phyloP scores from a whole-genome alignment of 805 yeast species.

The Starmera caribaea region DNA sequence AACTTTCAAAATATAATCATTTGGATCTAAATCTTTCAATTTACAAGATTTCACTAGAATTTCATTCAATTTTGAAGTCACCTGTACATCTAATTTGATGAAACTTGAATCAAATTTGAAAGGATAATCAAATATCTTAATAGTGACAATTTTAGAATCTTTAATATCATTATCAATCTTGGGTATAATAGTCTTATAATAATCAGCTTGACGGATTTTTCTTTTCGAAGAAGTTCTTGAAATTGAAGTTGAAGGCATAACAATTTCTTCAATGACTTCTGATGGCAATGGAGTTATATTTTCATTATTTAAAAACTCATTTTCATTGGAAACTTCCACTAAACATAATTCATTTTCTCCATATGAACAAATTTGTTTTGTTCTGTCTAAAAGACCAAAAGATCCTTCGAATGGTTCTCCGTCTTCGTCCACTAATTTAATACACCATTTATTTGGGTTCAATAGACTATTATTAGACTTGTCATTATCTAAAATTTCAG shows the following conservation, averaged over 20 bases:
- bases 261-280: slow-evolving; percentile 1
- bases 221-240: slow-evolving; percentile 1
- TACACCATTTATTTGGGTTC: slow-evolving; percentile 64
- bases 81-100: slow-evolving; percentile 20
- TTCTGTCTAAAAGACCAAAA: slow-evolving; percentile 78
- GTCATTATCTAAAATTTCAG: neutral
- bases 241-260: slow-evolving; percentile 1
- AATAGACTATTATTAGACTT: slow-evolving; percentile 6
- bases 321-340: slow-evolving; percentile 40
- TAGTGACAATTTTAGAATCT: slow-evolving; percentile 19
- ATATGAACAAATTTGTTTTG: slow-evolving; percentile 55
- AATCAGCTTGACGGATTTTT: slow-evolving; percentile 19
- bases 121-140: slow-evolving; percentile 26
- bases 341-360: slow-evolving; percentile 79
- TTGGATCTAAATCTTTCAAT: slow-evolving; percentile 24
- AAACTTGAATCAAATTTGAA: slow-evolving; percentile 20
- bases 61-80: slow-evolving; percentile 27
- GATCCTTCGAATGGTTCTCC: slow-evolving; percentile 86
- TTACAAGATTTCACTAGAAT: slow-evolving; percentile 25
- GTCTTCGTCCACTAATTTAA: slow-evolving; percentile 85
- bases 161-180: slow-evolving; percentile 10
- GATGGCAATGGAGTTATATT: slow-evolving; percentile 42
- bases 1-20: slow-evolving; percentile 25
- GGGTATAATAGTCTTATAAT: slow-evolving; percentile 28
- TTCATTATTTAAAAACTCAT: slow-evolving; percentile 37